A percentile compares a stretch with the other conserved stretches of the same genome.
These are phyloP conservation scores for Phytophthora kernoviae DNA, from an alignment of 352 stramenopile genomes.

Conservation along the genomic window DNA sequence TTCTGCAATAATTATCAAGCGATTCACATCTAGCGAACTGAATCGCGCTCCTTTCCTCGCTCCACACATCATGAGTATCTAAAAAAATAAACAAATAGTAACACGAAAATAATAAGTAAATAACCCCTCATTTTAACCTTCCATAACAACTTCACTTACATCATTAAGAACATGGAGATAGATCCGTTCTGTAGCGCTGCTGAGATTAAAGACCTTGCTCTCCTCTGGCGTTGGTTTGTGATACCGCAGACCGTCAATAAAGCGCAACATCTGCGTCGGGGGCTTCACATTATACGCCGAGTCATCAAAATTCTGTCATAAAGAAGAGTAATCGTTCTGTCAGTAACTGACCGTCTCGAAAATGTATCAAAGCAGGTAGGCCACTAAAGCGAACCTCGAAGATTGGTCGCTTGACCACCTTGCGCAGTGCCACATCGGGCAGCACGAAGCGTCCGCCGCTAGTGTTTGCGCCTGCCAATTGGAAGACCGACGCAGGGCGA, in stretches of 20 bases:
- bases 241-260: conserved; percentile 84
- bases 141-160: conserved; percentile 34
- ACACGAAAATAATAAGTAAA: not conserved
- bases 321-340: too few species aligned
- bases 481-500: conserved; percentile 44
- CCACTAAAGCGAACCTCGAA: conserved; percentile 54
- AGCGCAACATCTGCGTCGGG: conserved; percentile 81
- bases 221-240: conserved; percentile 83
- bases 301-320: conserved; percentile 71
- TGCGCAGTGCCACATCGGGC: conserved; percentile 64
- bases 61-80: conserved; percentile 79
- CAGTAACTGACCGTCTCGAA: too few species aligned
- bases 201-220: conserved; percentile 69
- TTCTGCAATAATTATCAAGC: conserved; percentile 54
- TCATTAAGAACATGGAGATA: conserved; percentile 80
- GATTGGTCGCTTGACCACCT: conserved; percentile 69
- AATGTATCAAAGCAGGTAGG: too few species aligned
- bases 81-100: conserved; percentile 1
- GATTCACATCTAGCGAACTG: conserved; percentile 70
- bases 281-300: conserved; percentile 68
- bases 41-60: conserved; percentile 83
- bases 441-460: conserved; percentile 44
- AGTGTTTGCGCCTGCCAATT: conserved; percentile 34
- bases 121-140: not conserved
- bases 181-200: conserved; percentile 72